Evolutionary conservation across 768 basidiomycete genomes (phyloP), one percentile per base, ranked within the genome.

Genomic region (Kwoniella sp.): DNA sequence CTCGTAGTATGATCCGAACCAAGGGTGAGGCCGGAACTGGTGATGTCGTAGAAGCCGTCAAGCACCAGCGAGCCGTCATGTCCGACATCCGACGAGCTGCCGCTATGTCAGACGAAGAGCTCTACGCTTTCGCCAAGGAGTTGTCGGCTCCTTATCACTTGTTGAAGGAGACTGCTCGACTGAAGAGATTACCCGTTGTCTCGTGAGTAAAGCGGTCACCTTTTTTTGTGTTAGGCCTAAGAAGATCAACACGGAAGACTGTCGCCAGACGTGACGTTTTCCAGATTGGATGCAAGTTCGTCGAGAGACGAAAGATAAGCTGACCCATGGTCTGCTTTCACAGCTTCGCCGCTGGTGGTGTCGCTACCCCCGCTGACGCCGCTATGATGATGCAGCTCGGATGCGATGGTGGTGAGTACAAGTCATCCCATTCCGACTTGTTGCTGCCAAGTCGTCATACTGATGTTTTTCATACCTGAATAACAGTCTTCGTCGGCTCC

Each of bases 311-410:
- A 37, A 4, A 21, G 6, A 54, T 30, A 5, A n/a, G 29, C 24
- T 54, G 26, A 33, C 8, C 17, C 52, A 10, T 22, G 21, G 22
- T 49, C 22, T 19, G 13, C 33, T 46, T 52, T 65, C 12, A 22
- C 50, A 72, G 71, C 81, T 98, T 99, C 80, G 93, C 93, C 17
- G 95, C 94, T 59, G 94, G 93, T 60, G 93, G 93, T 57, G 85
- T 94, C 55, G 91, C 92, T 51, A 93, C 92, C 10, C 92, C 92
- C 53, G 91, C 91, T 91, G 95, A 99, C 80, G 95, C 95, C 17
- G 96, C 96, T 2, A 81, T 97, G 67, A 96, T 97, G 95, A 98
- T 98, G 94, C 92, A 95, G 77, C 86, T 98, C 36, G 92, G 95
- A 36, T 92, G 92, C 80, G 95, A 95, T 76, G 92, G 94, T 83